Conservation (phyloP, 805 yeast genomes). For the Cyberlindnera maritima region DNA sequence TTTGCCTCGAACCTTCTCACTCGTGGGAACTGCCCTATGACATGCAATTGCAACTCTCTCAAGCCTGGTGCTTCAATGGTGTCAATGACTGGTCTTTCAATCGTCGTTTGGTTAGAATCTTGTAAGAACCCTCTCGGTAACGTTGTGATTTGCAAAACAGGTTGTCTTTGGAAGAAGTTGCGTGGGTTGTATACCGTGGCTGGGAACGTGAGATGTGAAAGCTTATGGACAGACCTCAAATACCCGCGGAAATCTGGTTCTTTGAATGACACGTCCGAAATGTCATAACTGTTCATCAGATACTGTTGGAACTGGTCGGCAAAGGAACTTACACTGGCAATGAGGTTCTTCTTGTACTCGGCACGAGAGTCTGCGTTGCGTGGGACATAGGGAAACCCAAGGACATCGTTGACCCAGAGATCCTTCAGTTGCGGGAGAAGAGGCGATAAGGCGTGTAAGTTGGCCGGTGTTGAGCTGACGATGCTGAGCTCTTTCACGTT, state of each 20-base stretch:
- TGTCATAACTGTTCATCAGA: slow-evolving; percentile 2
- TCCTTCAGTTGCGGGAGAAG: slow-evolving; percentile 4
- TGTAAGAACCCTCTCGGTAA: slow-evolving; percentile 1
- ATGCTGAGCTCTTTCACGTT: slow-evolving; percentile 2
- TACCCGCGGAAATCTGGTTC: slow-evolving; percentile 3
- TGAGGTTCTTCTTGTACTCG: background rate
- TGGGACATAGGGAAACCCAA: background rate
- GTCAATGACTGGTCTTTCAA: slow-evolving; percentile 6
- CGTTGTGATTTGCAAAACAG: slow-evolving; percentile 1
- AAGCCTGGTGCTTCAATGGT: slow-evolving; percentile 3
- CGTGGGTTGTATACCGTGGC: background rate
- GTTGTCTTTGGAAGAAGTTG: slow-evolving; percentile 4
- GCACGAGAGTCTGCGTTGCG: background rate
- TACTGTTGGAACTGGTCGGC: background rate
- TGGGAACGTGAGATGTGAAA: background rate
- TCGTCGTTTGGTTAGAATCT: background rate
- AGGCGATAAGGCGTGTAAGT: slow-evolving; percentile 1
- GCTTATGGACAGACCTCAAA: slow-evolving; percentile 3
- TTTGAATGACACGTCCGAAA: background rate
- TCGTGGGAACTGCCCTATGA: slow-evolving; percentile 3
- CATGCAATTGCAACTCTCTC: slow-evolving; percentile 1
- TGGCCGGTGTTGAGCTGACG: background rate
- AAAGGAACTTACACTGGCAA: background rate
- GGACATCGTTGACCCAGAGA: slow-evolving; percentile 5
- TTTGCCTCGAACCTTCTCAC: background rate